Base-by-base conservation (phyloP, 768 basidiomycete genomes). In the Mycena galopus region DNA sequence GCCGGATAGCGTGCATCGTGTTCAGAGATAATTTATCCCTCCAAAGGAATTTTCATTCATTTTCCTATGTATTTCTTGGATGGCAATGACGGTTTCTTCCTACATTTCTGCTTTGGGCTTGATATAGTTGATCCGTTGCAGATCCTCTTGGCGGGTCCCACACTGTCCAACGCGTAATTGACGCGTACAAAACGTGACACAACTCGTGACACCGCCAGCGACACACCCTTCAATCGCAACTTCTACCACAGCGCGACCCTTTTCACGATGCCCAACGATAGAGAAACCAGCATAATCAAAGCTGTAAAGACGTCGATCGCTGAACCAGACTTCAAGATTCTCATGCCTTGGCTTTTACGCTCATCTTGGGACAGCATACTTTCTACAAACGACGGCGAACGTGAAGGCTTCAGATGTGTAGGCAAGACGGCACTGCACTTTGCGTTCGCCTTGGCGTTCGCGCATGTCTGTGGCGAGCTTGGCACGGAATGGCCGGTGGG, bases 91-190 rank as follows among this genome's bases (percentile, higher is more conserved):
- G 35, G 35, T 37, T 16, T 10, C 16, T 4, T 37, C 35, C 16
- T 8, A 21, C 8, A 32, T 35, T 64, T 33, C 62, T 35, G 32
- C 62, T 51, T 64, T 64, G 32, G 47, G 62, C 19, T 64, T 23
- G 62, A 64, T 64, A 64, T 64, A 11, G 16, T 30, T 64, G 62
- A 64, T 64, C 67, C 19, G 47, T 65, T 47, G 44, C 17, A 16
- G n/a, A n/a, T 47, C 7, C 1, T 21, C 19, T 47, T 30, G 27
- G 29, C 23, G 50, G n/a, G 51, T 47, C 44, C 11, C 44, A 47
- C 44, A 21, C 39, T 39, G 39, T 39, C 39, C 9, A 4, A 21
- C 21, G 44, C 44, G 21, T n/a, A n/a, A n/a, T 37, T 37, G 21
- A 39, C 7, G 12, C 14, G 44, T 16, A 5, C n/a, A n/a, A 47